A percentile compares a stretch with the other conserved stretches of the same genome.
These are phyloP conservation scores for Podospora didyma DNA, from an alignment of 495 filamentous ascomycete genomes.

Conservation along the genomic window DNA sequence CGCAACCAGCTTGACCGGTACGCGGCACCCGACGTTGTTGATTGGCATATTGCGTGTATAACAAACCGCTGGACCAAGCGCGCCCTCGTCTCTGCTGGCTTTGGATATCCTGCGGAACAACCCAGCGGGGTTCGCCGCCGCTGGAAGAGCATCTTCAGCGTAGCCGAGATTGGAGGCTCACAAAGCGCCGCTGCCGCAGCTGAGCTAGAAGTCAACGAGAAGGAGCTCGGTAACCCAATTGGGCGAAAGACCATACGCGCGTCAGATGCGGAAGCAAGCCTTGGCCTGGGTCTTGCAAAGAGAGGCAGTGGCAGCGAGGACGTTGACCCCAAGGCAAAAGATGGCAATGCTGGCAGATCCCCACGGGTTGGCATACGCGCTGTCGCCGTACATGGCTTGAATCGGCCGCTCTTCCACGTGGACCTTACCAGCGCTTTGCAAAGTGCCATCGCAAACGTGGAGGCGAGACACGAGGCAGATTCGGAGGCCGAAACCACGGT, in stretches of 20 bases:
- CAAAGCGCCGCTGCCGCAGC: constrained; percentile 58
- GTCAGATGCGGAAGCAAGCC: background rate
- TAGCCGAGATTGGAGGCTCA: constrained; percentile 79
- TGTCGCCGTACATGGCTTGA: constrained; percentile 77
- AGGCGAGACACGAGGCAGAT: constrained; percentile 40
- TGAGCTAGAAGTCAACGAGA: constrained; percentile 56
- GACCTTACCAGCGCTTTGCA: constrained; percentile 90
- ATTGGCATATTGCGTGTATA: constrained; percentile 95
- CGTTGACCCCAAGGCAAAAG: background rate
- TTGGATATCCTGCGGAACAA: constrained; percentile 72
- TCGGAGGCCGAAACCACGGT: background rate
- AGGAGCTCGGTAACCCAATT: constrained; percentile 31
- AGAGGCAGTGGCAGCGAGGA: background rate
- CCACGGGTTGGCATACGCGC: constrained; percentile 6
- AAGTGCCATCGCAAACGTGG: constrained; percentile 77
- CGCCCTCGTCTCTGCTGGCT: constrained; percentile 85
- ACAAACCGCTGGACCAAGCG: constrained; percentile 98
- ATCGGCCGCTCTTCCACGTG: constrained; percentile 90
- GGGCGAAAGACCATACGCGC: background rate
- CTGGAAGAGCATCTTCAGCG: constrained; percentile 96
- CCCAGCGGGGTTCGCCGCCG: constrained; percentile 52
- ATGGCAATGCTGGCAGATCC: background rate
- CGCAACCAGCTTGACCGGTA: constrained; percentile 96
- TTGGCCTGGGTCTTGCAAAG: background rate
- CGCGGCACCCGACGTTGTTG: constrained; percentile 74